Base-by-base conservation (phyloP, 1,284 basidiomycete species). In the Somion occarium region DNA sequence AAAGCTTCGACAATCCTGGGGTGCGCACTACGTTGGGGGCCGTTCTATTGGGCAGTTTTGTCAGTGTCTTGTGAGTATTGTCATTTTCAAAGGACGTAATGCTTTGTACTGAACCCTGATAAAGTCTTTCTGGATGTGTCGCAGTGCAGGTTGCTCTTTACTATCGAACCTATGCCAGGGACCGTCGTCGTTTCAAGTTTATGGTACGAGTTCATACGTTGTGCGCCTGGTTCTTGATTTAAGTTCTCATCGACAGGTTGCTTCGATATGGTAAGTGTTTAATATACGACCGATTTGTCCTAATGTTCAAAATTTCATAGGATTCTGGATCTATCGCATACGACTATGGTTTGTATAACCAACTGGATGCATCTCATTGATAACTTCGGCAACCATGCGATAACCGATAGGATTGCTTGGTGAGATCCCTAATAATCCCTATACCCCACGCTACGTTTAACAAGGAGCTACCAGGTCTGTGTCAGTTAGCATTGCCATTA, bases 331-430 rank as follows among this genome's bases (percentile, higher is more conserved):
- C 37, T 53, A 13, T 19, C 48, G 15, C 56, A 58, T 44, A 56
- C 54, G 2, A 19, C 51, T 2, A 52, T 58, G 49, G 48, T 53
- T 12, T 56, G 54, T 19, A 41, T 53, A 20, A 48, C 52, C n/a
- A 52, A 53, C 34, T 58, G 56, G 56, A 38, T 38, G 13, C 54
- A 58, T 26, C 48, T 58, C n/a, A 47, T 58, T 20, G 30, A 43
- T 13, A 25, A 53, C 23, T 55, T 56, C 37, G 49, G 50, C 11
- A 44, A 56, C 25, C 13, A 15, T 5, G 38, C 23, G 3, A 52
- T 52, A 20, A 53, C 59, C 9, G 59, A 62, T 19, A 39, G 43
- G 23, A 66, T 67, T 52, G 63, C 64, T 26, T 39, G 50, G 65
- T 66, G 49, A 54, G 43, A 56, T 7, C 13, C 13, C 42, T 43